Base-by-base conservation (phyloP, 768 basidiomycete genomes). In the Tulasnella sp. region DNA sequence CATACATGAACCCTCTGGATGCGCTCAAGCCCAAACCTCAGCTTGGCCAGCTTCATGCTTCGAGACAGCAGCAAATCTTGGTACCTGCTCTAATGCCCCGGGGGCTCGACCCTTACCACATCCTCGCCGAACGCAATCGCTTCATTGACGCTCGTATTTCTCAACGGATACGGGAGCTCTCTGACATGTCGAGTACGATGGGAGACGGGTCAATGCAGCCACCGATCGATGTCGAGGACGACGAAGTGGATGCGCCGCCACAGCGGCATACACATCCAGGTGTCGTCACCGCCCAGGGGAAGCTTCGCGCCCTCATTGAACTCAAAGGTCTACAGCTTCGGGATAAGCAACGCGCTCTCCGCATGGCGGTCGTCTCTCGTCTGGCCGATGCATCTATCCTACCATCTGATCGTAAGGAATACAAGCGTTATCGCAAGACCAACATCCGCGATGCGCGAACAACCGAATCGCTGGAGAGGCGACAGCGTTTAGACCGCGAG, bases 401-500 rank as follows among this genome's bases (percentile, higher is more conserved):
- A 4, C 90, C 95, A 1, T 80, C 91, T 62, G 95, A 96, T 73
- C 88, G 95, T 42, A 78, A 84, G 10, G 90, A 93, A 68, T 96
- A 95, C 81, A 84, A 92, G 24, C 81, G 89, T 26, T 78, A 80
- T 47, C 82, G 91, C 64, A 95, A 93, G 68, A 88, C 86, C 3
- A 84, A 83, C 4, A 76, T 95, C 53, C 84, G 91, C 19, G 94
- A 98, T 68, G 90, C 91, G 26, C 85, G 90, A 47, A 79, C 79
- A 71, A 94, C 90, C 1, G 95, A 98, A 71, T 80, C 83, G 61
- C 79, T 86, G 4, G 96, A 99, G 73, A 80, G 91, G 61, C 85
- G 87, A 69, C 96, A 98, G 69, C 85, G 94, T 27, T 77, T 80
- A 11, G 95, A 98, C 61, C 84, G 96, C 21, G 95, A 98, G 72